Percentiles rank a stretch among this genome's conserved stretches.
phyloP scores from a whole-genome alignment of 2,329 filamentous ascomycete genomes.

The Macrophomina phaseolina region DNA sequence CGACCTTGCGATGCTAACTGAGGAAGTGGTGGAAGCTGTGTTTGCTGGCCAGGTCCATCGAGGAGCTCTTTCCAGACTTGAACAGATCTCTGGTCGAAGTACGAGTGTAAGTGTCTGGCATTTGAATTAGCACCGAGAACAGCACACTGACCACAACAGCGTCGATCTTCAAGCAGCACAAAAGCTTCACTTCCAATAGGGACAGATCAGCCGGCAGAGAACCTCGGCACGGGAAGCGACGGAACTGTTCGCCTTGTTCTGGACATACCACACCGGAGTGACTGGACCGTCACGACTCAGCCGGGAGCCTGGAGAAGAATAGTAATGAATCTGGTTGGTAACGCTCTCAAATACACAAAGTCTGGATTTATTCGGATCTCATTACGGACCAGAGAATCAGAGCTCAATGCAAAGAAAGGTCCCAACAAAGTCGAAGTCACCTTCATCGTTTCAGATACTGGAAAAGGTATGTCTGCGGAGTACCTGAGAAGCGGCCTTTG shows the following conservation, averaged over 20 bases:
- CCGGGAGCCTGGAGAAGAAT: constrained; percentile 60
- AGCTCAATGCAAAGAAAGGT: neutral
- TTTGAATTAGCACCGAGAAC: neutral
- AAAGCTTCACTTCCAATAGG: neutral
- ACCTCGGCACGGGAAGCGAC: neutral
- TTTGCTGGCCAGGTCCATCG: constrained; percentile 18
- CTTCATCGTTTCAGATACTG: constrained; percentile 29
- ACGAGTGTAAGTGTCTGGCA: constrained; percentile 46
- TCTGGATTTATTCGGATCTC: constrained; percentile 12
- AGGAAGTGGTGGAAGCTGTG: constrained; percentile 46
- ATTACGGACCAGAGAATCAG: constrained; percentile 14
- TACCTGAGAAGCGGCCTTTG: constrained; percentile 28
- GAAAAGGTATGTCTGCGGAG: constrained; percentile 29
- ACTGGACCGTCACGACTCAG: constrained; percentile 62
- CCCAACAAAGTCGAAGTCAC: constrained; percentile 37
- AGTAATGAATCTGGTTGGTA: constrained; percentile 68
- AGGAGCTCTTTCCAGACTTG: neutral
- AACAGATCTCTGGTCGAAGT: neutral
- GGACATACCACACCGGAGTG: constrained; percentile 54
- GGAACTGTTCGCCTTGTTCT: constrained; percentile 49
- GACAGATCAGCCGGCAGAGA: neutral
- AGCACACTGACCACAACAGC: neutral
- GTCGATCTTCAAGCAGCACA: neutral
- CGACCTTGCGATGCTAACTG: constrained; percentile 42
- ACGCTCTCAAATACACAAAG: constrained; percentile 68